These are phyloP conservation scores for Naganishia albida DNA, from an alignment of 1,284 basidiomycete genomes.

Conservation along the genomic window DNA sequence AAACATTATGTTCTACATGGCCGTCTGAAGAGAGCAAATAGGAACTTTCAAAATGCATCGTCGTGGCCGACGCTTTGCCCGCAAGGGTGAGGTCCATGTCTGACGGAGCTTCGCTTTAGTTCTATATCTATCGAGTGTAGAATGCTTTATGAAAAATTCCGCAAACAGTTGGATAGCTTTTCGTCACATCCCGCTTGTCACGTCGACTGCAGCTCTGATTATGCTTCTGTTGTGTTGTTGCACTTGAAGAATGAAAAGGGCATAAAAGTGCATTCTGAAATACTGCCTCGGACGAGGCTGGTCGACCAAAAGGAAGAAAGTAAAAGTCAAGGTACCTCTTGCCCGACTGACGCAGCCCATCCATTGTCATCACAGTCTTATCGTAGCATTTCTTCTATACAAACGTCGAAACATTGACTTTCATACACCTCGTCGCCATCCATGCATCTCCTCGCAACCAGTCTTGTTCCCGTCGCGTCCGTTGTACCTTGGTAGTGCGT, in stretches of 20 bases:
- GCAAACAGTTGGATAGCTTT: no score
- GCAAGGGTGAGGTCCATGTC: constrained; percentile 24
- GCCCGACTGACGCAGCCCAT: neutral
- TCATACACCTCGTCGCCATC: neutral
- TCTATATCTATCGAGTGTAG: constrained; percentile 12
- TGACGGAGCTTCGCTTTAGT: constrained; percentile 30
- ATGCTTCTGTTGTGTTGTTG: no score
- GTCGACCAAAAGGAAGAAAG: no score
- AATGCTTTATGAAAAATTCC: neutral
- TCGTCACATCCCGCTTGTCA: no score
- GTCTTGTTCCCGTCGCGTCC: no score
- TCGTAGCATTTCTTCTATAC: constrained; percentile 16
- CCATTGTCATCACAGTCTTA: neutral
- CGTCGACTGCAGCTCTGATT: no score
- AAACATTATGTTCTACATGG: constrained; percentile 24
- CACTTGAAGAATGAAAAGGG: no score
- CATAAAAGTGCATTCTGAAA: no score
- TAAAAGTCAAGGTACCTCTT: neutral
- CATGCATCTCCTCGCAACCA: no score
- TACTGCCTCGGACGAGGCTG: no score
- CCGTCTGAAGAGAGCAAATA: constrained; percentile 20
- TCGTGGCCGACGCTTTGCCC: constrained; percentile 14
- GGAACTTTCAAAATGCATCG: constrained; percentile 29
- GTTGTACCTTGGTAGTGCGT: no score
- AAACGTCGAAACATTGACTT: neutral